Conservation (phyloP, 1,284 basidiomycete genomes). For the Ustilago hordei region DNA sequence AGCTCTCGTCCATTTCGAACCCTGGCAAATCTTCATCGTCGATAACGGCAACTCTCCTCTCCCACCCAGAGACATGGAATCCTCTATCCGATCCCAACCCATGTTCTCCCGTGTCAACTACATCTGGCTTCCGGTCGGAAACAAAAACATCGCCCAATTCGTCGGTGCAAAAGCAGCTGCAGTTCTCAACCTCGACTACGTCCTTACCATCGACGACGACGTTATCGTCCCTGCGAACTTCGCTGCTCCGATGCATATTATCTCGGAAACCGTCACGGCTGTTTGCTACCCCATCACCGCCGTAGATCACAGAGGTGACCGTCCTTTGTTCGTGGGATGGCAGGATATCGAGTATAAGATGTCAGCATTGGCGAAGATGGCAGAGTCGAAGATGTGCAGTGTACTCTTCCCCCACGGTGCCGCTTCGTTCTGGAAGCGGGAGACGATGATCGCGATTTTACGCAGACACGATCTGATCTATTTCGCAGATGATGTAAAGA, state of each 20-base stretch:
- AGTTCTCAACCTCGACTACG: constrained; percentile 31
- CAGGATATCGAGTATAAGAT: constrained; percentile 52
- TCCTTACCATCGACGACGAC: constrained; percentile 48
- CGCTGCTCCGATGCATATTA: constrained; percentile 41
- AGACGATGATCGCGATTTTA: constrained; percentile 35
- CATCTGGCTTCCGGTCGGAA: constrained; percentile 41
- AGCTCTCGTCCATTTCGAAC: constrained; percentile 40
- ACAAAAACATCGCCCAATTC: constrained; percentile 49
- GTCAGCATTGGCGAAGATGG: constrained; percentile 40
- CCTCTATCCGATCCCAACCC: constrained; percentile 27
- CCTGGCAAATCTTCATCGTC: constrained; percentile 46
- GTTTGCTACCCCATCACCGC: constrained; percentile 48
- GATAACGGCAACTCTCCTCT: constrained; percentile 37
- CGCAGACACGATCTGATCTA: constrained; percentile 37
- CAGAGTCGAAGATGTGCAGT: constrained; percentile 36
- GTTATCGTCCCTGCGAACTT: constrained; percentile 46
- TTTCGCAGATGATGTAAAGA: constrained; percentile 48
- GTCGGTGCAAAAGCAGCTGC: constrained; percentile 37
- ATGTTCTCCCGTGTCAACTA: constrained; percentile 44
- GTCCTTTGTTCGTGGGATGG: constrained; percentile 43
- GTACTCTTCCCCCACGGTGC: constrained; percentile 45
- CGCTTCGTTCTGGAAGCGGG: constrained; percentile 34
- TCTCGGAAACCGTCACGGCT: constrained; percentile 25
- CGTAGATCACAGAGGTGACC: constrained; percentile 42
- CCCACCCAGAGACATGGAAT: constrained; percentile 28